phyloP scores from a whole-genome alignment of 495 filamentous ascomycete genomes.

The Daldinia concentrica region DNA sequence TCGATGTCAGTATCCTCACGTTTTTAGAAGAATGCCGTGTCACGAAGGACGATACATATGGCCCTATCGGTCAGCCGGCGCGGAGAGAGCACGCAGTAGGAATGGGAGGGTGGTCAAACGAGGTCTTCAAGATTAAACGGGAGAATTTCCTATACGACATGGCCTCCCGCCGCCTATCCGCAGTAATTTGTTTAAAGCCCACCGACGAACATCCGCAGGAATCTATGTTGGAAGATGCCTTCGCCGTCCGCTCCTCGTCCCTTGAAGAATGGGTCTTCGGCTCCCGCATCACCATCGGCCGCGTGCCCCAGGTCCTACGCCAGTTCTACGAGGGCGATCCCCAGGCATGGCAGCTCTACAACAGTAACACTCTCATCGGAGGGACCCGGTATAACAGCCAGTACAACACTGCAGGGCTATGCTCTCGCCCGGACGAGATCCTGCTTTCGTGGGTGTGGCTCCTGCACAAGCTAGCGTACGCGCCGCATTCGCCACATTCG shows the following conservation, averaged over 20 bases:
- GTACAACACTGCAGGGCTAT: not conserved
- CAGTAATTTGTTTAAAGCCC: not conserved
- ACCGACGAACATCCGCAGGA: not conserved
- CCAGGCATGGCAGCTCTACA: not conserved
- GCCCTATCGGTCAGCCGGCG: not conserved
- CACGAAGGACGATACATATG: not conserved
- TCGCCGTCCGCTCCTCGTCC: not conserved
- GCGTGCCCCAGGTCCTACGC: not conserved
- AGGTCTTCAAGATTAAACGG: not conserved
- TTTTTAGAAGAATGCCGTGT: not conserved
- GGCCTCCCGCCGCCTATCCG: not conserved
- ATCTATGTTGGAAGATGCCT: too few species aligned
- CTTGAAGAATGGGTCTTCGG: constrained; percentile 13
- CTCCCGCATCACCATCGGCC: not conserved
- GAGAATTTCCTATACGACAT: not conserved
- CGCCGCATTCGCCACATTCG: not conserved
- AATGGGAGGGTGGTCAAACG: too few species aligned
- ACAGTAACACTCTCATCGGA: not conserved
- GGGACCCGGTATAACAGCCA: not conserved
- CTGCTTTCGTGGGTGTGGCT: not conserved
- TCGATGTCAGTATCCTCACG: not conserved
- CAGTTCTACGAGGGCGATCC: not conserved
- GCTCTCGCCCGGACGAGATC: not conserved
- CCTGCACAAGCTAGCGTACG: not conserved
- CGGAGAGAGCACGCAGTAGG: not conserved